Base-by-base conservation (phyloP, 768 basidiomycete genomes). In the Cyclocybe cylindracea region DNA sequence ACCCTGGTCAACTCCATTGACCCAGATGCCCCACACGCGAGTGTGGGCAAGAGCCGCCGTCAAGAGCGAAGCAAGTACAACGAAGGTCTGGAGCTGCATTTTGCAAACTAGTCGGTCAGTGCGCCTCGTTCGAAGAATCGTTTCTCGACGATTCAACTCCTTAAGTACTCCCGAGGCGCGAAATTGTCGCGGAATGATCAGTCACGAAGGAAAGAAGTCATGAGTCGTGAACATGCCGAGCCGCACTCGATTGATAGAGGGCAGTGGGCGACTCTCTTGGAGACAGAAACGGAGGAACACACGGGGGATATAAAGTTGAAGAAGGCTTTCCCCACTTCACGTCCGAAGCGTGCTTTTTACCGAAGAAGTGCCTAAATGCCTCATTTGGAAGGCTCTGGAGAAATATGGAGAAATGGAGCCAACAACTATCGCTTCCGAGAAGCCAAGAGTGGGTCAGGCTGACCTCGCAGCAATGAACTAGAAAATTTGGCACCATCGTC, bases 1-100 rank as follows among this genome's bases (percentile, higher is more conserved):
- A 32, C 70, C 72, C 52, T 73, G 70, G 47, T 69, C 65, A 38
- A 69, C 66, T 24, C 65, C 69, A 49, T 73, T 71, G 43, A 73
- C 64, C 70, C 69, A 71, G 34, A 69, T 66, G 41, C 70, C 62
- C 57, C 64, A 73, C n/a, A 73, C 64, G 4, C 67, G 69, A 32
- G 65, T 60, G 44, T 73, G 71, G 9, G 71, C 71, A 34, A 59
- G 37, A 8, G 57, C 53, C 24, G 57, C 59, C 10, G 60, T 51
- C 33, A 65, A 46, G 18, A 64, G 53, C 10, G 67, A 63, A 9
- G 61, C 55, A 16, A 66, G 36, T n/a, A 60, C 47, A 19, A 61
- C 40, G 31, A 65, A 50, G 40, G 57, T 44, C 8, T 41, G 38
- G 38, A 66, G 44, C 34, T 66, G 63, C 67, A 69, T 69, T n/a